Conservation (phyloP, 1,284 basidiomycete genomes). For the Tilletiaria anomala region DNA sequence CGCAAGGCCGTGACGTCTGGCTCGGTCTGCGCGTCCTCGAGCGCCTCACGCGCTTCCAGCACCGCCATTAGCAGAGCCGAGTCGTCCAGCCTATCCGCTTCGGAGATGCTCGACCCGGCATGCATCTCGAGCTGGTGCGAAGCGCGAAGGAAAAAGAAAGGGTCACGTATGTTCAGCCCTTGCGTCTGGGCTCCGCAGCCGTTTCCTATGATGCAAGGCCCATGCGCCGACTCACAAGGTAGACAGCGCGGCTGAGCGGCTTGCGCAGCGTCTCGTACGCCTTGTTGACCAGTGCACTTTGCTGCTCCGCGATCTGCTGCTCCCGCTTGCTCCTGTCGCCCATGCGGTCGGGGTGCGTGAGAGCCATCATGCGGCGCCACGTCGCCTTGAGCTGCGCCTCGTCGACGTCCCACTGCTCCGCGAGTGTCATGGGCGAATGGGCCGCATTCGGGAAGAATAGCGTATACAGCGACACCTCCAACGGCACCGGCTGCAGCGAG, state of each 20-base stretch:
- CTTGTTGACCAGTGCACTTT: constrained; percentile 31
- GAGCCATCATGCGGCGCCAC: constrained; percentile 30
- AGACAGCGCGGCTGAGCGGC: constrained; percentile 25
- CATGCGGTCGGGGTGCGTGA: constrained; percentile 34
- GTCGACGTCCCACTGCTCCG: constrained; percentile 31
- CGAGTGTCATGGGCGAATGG: too few species aligned
- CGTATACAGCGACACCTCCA: too few species aligned
- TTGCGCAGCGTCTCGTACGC: constrained; percentile 33
- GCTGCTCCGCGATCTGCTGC: constrained; percentile 28
- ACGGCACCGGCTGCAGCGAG: too few species aligned
- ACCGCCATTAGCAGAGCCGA: constrained; percentile 34
- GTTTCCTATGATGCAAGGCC: not conserved
- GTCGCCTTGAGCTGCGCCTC: constrained; percentile 15
- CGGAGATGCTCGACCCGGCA: constrained; percentile 9
- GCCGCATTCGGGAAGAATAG: too few species aligned
- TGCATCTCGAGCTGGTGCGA: constrained; percentile 11
- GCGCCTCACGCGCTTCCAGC: constrained; percentile 29
- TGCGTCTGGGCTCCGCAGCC: not conserved
- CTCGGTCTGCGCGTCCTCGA: constrained; percentile 23
- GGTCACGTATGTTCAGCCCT: too few species aligned
- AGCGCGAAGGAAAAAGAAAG: not conserved
- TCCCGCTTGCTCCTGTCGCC: constrained; percentile 20
- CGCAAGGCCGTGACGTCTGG: constrained; percentile 21
- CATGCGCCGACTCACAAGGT: constrained; percentile 9
- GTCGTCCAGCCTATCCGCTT: constrained; percentile 27